These are phyloP conservation scores for Colletotrichum musicola DNA, from an alignment of 2,329 filamentous ascomycete species.

Conservation along the genomic window DNA sequence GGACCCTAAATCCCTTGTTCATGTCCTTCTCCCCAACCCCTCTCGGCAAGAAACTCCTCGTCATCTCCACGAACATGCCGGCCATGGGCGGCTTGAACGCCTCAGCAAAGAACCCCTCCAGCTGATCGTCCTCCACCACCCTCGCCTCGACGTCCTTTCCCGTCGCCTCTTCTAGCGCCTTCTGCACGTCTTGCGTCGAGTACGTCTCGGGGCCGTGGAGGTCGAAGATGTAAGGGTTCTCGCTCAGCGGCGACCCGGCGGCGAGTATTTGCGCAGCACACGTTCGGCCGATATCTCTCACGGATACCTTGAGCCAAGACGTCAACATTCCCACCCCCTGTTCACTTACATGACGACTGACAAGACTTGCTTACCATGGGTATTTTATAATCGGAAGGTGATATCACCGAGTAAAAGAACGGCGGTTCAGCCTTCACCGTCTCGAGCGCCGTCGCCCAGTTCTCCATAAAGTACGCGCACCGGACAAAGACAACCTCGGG, in stretches of 20 bases:
- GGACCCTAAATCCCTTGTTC: neutral
- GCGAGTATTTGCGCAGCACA: conserved; percentile 44
- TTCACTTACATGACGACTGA: neutral
- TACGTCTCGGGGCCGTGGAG: conserved; percentile 48
- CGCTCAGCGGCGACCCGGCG: conserved; percentile 14
- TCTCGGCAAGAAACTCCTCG: conserved; percentile 41
- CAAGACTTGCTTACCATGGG: conserved; percentile 43
- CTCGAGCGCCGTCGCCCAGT: conserved; percentile 38
- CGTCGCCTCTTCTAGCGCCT: conserved; percentile 44
- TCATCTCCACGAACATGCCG: conserved; percentile 31
- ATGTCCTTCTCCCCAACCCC: conserved; percentile 43
- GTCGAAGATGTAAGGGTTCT: conserved; percentile 40
- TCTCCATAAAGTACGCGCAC: conserved; percentile 41
- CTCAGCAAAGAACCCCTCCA: conserved; percentile 44
- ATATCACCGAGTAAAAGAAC: conserved; percentile 44
- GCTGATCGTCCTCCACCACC: conserved; percentile 41
- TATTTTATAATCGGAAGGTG: conserved; percentile 46
- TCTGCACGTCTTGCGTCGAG: conserved; percentile 46
- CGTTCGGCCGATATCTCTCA: conserved; percentile 45
- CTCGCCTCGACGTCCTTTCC: conserved; percentile 44
- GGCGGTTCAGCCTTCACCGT: conserved; percentile 41
- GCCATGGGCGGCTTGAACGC: conserved; percentile 41
- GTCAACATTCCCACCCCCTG: neutral
- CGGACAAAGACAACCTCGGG: conserved; percentile 43
- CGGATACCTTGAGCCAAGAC: conserved; percentile 43